A percentile compares a stretch with the other conserved stretches of the same genome.
phyloP scores from a whole-genome alignment of 768 basidiomycete species.

The Ramaria rubella region DNA sequence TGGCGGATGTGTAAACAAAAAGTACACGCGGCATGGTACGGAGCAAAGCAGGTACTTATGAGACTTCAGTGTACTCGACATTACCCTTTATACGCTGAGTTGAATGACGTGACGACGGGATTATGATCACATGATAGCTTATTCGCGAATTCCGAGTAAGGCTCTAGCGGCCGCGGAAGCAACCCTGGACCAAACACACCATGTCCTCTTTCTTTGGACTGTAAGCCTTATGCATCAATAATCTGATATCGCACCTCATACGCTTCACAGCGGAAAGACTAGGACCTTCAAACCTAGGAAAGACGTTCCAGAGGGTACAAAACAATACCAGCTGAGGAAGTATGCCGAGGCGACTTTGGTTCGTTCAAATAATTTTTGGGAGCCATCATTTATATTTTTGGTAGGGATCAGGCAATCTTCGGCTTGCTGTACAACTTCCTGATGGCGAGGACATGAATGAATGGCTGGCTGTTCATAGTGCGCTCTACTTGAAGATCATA shows the following conservation, averaged over 20 bases:
- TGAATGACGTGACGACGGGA: background rate
- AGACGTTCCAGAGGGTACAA: slow-evolving; percentile 91
- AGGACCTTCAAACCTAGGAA: slow-evolving; percentile 96
- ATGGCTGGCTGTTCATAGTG: slow-evolving; percentile 99
- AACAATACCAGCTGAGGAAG: slow-evolving; percentile 96
- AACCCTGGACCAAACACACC: background rate
- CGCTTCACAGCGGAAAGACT: slow-evolving; percentile 64
- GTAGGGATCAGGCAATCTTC: slow-evolving; percentile 92
- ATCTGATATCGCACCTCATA: slow-evolving; percentile 5
- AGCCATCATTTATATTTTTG: background rate
- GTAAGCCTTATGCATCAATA: slow-evolving; percentile 38
- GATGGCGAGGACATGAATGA: slow-evolving; percentile 97
- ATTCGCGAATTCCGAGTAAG: too few relatives aligned
- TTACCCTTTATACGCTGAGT: background rate
- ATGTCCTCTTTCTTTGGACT: slow-evolving; percentile 90
- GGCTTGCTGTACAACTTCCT: slow-evolving; percentile 86
- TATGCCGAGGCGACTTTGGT: slow-evolving; percentile 95
- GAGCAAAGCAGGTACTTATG: background rate
- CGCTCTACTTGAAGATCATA: slow-evolving; percentile 19
- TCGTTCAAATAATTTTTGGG: slow-evolving; percentile 19
- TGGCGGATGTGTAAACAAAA: slow-evolving; percentile 68
- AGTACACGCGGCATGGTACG: slow-evolving; percentile 33
- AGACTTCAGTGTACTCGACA: background rate
- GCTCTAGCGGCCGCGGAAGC: background rate
- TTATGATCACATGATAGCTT: background rate